Base-by-base conservation (phyloP, 1,139 yeast genomes). In the Wickerhamiella pararugosa region DNA sequence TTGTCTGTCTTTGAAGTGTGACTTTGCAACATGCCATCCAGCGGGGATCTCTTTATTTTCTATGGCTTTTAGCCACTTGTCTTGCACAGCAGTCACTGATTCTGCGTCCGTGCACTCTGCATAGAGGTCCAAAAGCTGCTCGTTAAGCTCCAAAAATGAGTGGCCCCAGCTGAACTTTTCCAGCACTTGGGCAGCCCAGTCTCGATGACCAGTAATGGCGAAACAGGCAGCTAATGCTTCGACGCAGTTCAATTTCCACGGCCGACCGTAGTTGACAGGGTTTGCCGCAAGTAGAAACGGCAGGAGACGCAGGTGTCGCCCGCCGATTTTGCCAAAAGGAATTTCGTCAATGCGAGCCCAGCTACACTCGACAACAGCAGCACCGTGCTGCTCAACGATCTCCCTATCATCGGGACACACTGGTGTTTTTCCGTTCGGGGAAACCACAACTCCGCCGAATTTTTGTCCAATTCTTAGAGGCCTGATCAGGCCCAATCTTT, bases 171-270 rank as follows among this genome's bases (percentile, higher is more conserved):
- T 78, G 57, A 90, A 90, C 56, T 86, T 76, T 41, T 75, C 70
- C 48, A 90, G 62, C 25, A 87, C 68, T 49, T 73, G 69, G 34
- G 70, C 74, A 0, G 98, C 98, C 93, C 93, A 84, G 51, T 87
- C 97, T 39, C 66, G 63, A 51, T 78, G 90, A 0, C 97, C 98
- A 0, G 86, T 90, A 48, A 90, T 87, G 1, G 95, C 95, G 57
- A 90, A 81, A 57, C 96, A 84, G 0, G 99, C 98, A 1, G 98
- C 98, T 35, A 92, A 63, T 0, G 98, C 98, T 57, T 90, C 99
- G 6, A 86, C 98, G 61, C 99, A 90, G 59, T 92, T 90, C 45
- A 90, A 65, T 53, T 78, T 74, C 98, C 97, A 87, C 0, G 99
- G 97, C 52, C 83, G 72, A 2, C 99, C 99, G 55, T 92, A 92